Evolutionary conservation across 2,329 filamentous ascomycete species (phyloP).

Genomic region (Atkinsonella texensis): DNA sequence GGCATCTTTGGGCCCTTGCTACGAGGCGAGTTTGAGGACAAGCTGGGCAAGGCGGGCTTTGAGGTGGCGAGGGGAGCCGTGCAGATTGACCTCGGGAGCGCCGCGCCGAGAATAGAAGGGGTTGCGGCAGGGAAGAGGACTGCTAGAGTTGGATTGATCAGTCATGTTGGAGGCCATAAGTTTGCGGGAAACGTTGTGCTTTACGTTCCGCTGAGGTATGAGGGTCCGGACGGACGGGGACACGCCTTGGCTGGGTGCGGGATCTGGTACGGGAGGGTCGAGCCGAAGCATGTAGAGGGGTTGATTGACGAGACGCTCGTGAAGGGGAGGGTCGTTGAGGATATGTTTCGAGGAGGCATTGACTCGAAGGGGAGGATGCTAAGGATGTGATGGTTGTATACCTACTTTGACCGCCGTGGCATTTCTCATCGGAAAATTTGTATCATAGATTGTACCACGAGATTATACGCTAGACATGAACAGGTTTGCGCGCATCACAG

Average conservation of each 20-base stretch:
- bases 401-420: no score
- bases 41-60: conserved; percentile 39
- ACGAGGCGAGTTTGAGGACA: conserved; percentile 53
- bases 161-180: conserved; percentile 75
- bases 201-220: conserved; percentile 53
- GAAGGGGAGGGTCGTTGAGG: conserved; percentile 53
- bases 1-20: conserved; percentile 69
- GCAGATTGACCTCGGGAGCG: conserved; percentile 15
- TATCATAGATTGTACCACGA: not conserved
- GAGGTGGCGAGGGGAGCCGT: conserved; percentile 35
- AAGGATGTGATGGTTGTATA: conserved; percentile 22
- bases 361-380: conserved; percentile 40
- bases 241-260: conserved; percentile 58
- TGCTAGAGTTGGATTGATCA: conserved; percentile 57
- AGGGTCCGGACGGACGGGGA: conserved; percentile 23
- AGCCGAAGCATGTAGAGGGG: conserved; percentile 63
- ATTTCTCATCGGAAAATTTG: not conserved
- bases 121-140: conserved; percentile 15
- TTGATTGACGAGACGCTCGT: conserved; percentile 60
- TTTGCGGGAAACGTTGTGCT: conserved; percentile 77
- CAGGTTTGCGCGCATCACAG: not conserved
- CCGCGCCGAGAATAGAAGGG: conserved; percentile 11
- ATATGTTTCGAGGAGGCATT: conserved; percentile 63
- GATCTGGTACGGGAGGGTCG: conserved; percentile 73
- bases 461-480: not conserved